Percentiles rank a stretch among this genome's conserved stretches.
These are phyloP conservation scores for Neospermospora avenae DNA, from an alignment of 2,329 filamentous ascomycete genomes.

Conservation along the genomic window DNA sequence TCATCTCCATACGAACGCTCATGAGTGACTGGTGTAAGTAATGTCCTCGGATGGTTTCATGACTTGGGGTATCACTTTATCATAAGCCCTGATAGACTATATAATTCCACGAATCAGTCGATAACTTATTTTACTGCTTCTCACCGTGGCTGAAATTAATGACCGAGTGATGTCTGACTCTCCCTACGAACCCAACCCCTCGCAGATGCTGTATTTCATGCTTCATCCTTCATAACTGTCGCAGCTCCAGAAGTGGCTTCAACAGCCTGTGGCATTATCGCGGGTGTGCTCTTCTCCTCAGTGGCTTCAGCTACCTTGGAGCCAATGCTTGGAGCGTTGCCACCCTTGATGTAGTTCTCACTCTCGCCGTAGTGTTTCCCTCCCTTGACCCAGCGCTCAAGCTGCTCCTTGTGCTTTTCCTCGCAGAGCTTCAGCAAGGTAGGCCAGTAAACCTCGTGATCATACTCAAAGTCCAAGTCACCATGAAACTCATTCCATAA, in stretches of 20 bases:
- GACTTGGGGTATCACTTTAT: too few relatives aligned
- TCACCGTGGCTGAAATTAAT: too few relatives aligned
- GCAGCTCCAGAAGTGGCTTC: neutral
- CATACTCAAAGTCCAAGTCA: slow-evolving; percentile 84
- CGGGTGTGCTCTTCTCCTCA: neutral
- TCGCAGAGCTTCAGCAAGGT: slow-evolving; percentile 70
- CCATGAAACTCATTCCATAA: slow-evolving; percentile 75
- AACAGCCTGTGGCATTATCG: neutral
- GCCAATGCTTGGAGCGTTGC: slow-evolving; percentile 27
- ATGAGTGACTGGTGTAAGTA: too few relatives aligned
- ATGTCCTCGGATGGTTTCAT: too few relatives aligned
- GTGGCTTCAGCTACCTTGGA: neutral
- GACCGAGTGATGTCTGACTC: too few relatives aligned
- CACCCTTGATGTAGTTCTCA: slow-evolving; percentile 83
- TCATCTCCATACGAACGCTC: too few relatives aligned
- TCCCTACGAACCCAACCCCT: neutral
- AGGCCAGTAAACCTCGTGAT: slow-evolving; percentile 87
- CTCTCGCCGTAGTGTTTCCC: slow-evolving; percentile 82
- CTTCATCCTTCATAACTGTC: neutral
- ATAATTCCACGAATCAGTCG: too few relatives aligned
- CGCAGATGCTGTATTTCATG: neutral
- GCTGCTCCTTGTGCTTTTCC: slow-evolving; percentile 59
- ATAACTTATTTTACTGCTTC: too few relatives aligned
- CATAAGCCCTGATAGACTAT: too few relatives aligned
- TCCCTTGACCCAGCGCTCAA: slow-evolving; percentile 71